Evolutionary conservation across 352 stramenopile genomes (phyloP), one percentile per base, ranked within the genome.

Genomic region (Albugo candida): DNA sequence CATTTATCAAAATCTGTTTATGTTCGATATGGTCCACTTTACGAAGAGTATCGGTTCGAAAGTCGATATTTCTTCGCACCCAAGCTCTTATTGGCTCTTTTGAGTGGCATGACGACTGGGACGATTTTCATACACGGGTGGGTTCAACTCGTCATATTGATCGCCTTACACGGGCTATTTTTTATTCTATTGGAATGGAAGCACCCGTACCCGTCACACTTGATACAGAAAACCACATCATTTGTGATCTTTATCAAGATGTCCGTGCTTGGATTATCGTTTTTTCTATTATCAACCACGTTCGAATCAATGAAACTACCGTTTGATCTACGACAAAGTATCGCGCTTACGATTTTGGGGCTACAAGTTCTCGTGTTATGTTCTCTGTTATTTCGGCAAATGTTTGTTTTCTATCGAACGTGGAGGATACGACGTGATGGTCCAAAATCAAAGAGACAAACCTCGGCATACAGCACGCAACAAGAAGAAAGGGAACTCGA

Each of bases 221-320:
- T 92, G 21, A 71, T 92, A 43, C 78, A 92, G 53, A 77, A 78
- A 49, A 85, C 78, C 31, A 82, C 78, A 41, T 83, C 72, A 19
- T 86, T 92, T 54, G 76, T 92, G 55, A 87, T 82, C 48, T 81
- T 92, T 48, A 83, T 92, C 61, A 92, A 92, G 70, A 88, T 88
- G 51, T 84, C 75, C 51, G 73, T 67, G 42, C 62, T 92, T 0
- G 83, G 80, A 43, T 49, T 92, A 13, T 82, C 70, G 52, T 73
- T 86, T 47, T 88, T 92, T 50, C 54, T 92, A 2, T 58, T 88
- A 13, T 82, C 70, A 16, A 77, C 68, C 34, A 80, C 74, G 14
- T 70, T 58, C 35, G 77, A 83, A 38, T 78, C 72, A 2, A 45
- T 66, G 38, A 70, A 72, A 36, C 71, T 91, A 36, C 77, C 77